Base-by-base conservation (phyloP, 495 filamentous ascomycete genomes). In the Penicillium cataractarum region DNA sequence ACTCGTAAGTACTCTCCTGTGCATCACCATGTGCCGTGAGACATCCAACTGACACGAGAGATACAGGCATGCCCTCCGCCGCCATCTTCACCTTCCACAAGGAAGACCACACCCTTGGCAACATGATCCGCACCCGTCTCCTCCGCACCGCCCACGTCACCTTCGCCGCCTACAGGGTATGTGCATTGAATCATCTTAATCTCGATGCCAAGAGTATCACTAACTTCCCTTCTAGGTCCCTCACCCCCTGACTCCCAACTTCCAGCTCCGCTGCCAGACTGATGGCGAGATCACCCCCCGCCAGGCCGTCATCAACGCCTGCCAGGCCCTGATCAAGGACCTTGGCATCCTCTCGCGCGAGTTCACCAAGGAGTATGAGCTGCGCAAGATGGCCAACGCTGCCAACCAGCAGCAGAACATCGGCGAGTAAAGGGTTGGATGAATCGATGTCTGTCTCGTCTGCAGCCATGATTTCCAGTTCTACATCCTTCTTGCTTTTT, bases 91-190 rank as follows among this genome's bases (percentile, higher is more conserved):
- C 88, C 56, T 89, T 99, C 78, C 88, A 92, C 74, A 97, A 97
- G 76, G 96, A 99, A 72, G 96, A 99, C 72, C 95, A 98, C 76
- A 98, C 96, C 1, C 84, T 99, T 48, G 95, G 87, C 60, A 97
- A 98, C 72, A 83, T 98, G 61, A 84, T 99, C 44, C 85, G 87
- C 58, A 84, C 88, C 56, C 90, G 91, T 62, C 90, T 98, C 49
- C 83, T 92, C 68, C 87, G 91, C 71, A 88, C 88, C 55, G 79
- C 83, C 12, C 86, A 96, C 71, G 91, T 98, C 59, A 75, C 86
- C 62, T 95, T 97, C 78, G 87, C 92, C 49, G 95, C 86, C 4
- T 98, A 98, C 83, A 92, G 92, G 77, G 90, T 91, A 80, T 58
- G 81, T 52, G 22, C n/a, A 21, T 54, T 29, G 32, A 6, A 0